Evolutionary conservation across 192 early-diverging fungal genomes (phyloP).

Genomic region (Gigaspora rosea): DNA sequence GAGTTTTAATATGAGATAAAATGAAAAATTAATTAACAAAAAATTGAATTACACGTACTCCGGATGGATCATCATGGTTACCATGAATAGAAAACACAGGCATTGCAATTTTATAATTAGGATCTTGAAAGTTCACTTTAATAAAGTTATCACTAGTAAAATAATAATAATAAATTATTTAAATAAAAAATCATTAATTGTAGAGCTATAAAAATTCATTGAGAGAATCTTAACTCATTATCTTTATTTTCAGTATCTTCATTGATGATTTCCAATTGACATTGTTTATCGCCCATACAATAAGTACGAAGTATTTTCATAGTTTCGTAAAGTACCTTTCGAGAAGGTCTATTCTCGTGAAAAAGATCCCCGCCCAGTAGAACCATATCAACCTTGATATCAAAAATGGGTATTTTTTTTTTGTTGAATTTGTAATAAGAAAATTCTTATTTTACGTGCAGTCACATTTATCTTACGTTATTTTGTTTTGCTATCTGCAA

Average conservation of each 20-base stretch:
- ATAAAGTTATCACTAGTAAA: constrained; percentile 38
- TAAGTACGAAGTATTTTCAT: constrained; percentile 68
- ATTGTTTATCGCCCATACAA: constrained; percentile 69
- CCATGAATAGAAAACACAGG: constrained; percentile 97
- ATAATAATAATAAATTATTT: constrained; percentile 24
- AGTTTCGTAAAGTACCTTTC: constrained; percentile 70
- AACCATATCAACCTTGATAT: constrained; percentile 80
- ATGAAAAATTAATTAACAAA: background rate
- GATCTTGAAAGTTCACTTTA: constrained; percentile 85
- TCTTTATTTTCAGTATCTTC: constrained; percentile 58
- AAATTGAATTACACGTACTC: constrained; percentile 39
- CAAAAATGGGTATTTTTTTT: background rate
- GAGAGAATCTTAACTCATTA: too few relatives aligned
- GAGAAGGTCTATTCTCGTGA: constrained; percentile 92
- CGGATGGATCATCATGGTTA: constrained; percentile 95
- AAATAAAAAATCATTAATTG: background rate
- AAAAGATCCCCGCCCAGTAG: constrained; percentile 94
- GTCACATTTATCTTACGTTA: constrained; percentile 41
- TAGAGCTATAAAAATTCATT: too few relatives aligned
- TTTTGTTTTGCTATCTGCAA: constrained; percentile 66
- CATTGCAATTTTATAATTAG: constrained; percentile 80
- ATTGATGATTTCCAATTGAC: constrained; percentile 73
- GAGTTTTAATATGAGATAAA: background rate
- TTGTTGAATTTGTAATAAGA: too few relatives aligned
- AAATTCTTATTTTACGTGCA: too few relatives aligned